Conservation (phyloP, 768 basidiomycete species). For the Termitomyces sp. region DNA sequence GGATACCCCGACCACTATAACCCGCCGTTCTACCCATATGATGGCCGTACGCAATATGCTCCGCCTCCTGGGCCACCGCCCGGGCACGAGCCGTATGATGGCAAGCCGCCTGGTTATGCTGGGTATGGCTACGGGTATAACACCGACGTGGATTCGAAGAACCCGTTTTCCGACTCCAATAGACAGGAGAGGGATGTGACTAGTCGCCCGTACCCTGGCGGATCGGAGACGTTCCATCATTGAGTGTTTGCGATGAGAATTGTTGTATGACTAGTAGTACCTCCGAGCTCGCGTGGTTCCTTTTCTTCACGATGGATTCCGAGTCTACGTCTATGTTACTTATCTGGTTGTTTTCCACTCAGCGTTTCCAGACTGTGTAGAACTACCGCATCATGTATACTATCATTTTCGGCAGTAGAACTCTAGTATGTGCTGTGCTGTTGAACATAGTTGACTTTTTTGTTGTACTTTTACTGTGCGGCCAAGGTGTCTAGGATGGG, state of each 20-base stretch:
- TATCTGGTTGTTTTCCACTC: neutral
- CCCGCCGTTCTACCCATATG: conserved; percentile 37
- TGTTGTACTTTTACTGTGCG: neutral
- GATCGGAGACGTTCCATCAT: conserved; percentile 21
- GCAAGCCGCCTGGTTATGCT: conserved; percentile 47
- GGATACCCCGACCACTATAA: conserved; percentile 49
- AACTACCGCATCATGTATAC: neutral
- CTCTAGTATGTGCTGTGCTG: neutral
- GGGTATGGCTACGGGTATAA: conserved; percentile 25
- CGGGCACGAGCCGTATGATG: conserved; percentile 23
- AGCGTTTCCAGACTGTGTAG: neutral
- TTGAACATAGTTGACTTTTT: neutral
- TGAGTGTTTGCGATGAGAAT: conserved; percentile 4
- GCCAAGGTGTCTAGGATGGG: neutral
- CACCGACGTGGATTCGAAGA: conserved; percentile 41
- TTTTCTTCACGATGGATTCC: neutral
- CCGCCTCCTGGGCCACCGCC: conserved; percentile 49
- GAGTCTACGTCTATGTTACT: neutral
- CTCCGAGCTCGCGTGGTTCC: neutral
- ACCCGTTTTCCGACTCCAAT: conserved; percentile 55
- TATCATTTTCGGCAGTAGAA: neutral
- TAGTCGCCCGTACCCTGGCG: conserved; percentile 31
- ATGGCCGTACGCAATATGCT: conserved; percentile 27
- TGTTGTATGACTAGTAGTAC: neutral
- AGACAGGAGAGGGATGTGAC: conserved; percentile 38